Evolutionary conservation across 2,329 filamentous ascomycete genomes (phyloP).

Genomic region (Trichoderma breve): DNA sequence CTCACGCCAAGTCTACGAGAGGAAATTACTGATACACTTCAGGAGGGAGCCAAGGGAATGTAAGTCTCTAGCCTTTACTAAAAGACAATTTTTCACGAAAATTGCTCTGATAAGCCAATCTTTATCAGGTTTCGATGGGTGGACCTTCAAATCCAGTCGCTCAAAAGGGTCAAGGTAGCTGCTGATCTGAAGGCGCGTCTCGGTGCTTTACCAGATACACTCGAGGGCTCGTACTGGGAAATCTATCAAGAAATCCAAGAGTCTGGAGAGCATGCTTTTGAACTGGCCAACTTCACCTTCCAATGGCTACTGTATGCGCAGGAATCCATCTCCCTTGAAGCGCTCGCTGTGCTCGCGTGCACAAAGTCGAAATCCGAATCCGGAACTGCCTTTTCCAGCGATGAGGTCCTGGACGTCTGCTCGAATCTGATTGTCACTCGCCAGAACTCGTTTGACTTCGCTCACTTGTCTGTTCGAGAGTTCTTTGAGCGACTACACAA

Average conservation of each 20-base stretch:
- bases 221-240: slow-evolving; percentile 1
- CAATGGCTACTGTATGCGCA: slow-evolving; percentile 7
- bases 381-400: background rate
- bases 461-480: slow-evolving; percentile 9
- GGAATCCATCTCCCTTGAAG: slow-evolving; percentile 2
- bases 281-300: slow-evolving; percentile 1
- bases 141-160: background rate
- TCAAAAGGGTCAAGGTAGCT: background rate
- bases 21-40: background rate
- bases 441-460: slow-evolving; percentile 2
- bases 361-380: background rate
- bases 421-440: slow-evolving; percentile 2
- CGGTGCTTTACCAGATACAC: background rate
- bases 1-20: background rate
- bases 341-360: background rate
- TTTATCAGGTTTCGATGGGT: slow-evolving; percentile 11
- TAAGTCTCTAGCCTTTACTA: background rate
- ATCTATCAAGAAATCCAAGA: slow-evolving; percentile 6
- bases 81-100: background rate
- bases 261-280: background rate
- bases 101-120: background rate
- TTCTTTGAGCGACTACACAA: background rate
- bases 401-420: background rate
- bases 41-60: slow-evolving; percentile 2
- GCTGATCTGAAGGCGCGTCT: slow-evolving; percentile 10